Conservation (phyloP, 2,329 filamentous ascomycete species). For the Lasiodiplodia gonubiensis region DNA sequence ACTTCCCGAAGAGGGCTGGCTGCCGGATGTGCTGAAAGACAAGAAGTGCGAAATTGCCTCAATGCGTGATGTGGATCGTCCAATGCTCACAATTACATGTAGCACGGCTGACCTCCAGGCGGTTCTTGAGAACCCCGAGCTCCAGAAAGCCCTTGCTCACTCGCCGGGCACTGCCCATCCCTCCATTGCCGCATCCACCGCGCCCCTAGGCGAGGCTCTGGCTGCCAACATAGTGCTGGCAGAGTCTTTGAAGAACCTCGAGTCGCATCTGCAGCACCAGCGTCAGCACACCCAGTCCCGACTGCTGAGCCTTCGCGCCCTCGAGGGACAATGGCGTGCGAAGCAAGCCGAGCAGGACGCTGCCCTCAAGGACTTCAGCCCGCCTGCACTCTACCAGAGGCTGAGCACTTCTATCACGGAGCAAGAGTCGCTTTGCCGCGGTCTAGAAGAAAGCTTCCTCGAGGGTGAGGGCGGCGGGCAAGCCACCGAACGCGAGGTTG, state of each 20-base stretch:
- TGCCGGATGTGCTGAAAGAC: constrained; percentile 76
- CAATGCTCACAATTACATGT: constrained; percentile 31
- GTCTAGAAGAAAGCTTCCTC: constrained; percentile 91
- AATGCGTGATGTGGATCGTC: constrained; percentile 32
- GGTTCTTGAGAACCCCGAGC: constrained; percentile 66
- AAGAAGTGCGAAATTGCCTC: constrained; percentile 69
- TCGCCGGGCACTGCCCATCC: constrained; percentile 71
- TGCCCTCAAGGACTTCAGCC: constrained; percentile 82
- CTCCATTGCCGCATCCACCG: constrained; percentile 69
- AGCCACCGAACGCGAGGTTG: constrained; percentile 79
- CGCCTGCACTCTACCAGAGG: constrained; percentile 83
- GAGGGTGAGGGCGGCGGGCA: constrained; percentile 60
- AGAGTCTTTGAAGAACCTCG: constrained; percentile 64
- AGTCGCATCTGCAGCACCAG: constrained; percentile 63
- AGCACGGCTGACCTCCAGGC: constrained; percentile 80
- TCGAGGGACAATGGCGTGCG: constrained; percentile 90
- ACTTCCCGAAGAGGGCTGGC: constrained; percentile 69
- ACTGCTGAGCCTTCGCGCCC: constrained; percentile 79
- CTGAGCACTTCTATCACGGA: constrained; percentile 78
- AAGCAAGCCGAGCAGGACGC: constrained; percentile 90
- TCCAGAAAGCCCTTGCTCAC: constrained; percentile 77
- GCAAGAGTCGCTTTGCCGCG: constrained; percentile 79
- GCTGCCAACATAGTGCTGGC: constrained; percentile 75
- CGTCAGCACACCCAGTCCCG: constrained; percentile 78
- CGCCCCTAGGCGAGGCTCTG: constrained; percentile 68